Base-by-base conservation (phyloP, 768 basidiomycete species). In the Suillus discolor region DNA sequence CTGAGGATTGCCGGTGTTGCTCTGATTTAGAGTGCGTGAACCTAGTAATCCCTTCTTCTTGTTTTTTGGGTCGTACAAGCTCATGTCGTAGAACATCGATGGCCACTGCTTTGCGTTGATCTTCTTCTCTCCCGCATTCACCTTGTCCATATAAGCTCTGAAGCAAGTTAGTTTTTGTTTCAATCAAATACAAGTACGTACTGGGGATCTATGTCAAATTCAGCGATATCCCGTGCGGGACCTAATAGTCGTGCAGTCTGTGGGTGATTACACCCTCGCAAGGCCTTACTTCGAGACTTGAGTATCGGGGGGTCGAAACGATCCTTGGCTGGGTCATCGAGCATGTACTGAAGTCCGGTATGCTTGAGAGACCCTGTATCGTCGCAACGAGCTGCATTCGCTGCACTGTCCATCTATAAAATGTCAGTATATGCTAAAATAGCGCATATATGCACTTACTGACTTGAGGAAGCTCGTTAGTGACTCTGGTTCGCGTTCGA, bases 391-490 rank as follows among this genome's bases (percentile, higher is more conserved):
- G 31, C 62, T 2, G 34, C 47, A 31, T 45, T 62, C 7, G 34
- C 62, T 25, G 62, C 47, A 18, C n/a, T 31, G 15, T 36, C 62
- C 62, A 62, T 62, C 62, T 62, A n/a, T n/a, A 28, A 34, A 15
- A 49, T 20, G 31, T 47, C 38, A 49, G 16, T n/a, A n/a, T 45
- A 28, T 47, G 28, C 16, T 31, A 38, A 45, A 45, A 45, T n/a
- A 45, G 44, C 31, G 4, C 62, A 62, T 62, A 62, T 62, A 62
- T 51, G 62, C 62, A 38, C 62, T 47, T 45, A 51, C 62, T 18
- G 9, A 36, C 15, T 62, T 51, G 51, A 62, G 36, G 38, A 62
- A 44, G 18, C 42, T 42, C n/a, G 7, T 31, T 11, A 62, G 28
- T 25, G 47, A 45, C 23, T 62, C 62, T 51, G 62, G 62, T 15